Base-by-base conservation (phyloP, 2,329 filamentous ascomycete species). In the Exophiala viscosa region DNA sequence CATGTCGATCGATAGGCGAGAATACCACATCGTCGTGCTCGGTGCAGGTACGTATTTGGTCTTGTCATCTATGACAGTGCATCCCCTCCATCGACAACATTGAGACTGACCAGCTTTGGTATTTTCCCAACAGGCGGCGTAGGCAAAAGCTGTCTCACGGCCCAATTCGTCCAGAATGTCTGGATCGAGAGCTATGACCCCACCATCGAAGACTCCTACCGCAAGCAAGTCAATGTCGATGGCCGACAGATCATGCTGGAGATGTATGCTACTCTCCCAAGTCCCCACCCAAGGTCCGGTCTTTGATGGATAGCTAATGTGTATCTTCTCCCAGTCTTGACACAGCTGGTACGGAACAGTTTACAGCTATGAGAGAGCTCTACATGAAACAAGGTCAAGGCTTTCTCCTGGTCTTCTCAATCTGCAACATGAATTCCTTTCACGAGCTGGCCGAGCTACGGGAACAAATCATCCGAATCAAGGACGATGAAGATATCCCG, bases 361-460 rank as follows among this genome's bases (percentile, higher is more conserved):
- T 95, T 72, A 92, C 63, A 9, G 60, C 61, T 34, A 63, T 61
- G 61, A 81, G 88, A 66, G 88, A 93, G 67, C 77, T 92, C 41
- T 93, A 95, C 75, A 95, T 96, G 88, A 93, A 93, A 68, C 88
- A 90, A 35, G 90, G 90, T 50, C 89, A 95, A 72, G 90, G 90
- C 0, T 96, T 96, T 69, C 81, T 96, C 50, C 80, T 96, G 34
- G 90, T 95, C 52, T 96, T 95, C 73, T 92, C 87, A 71, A 95
- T 95, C 66, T 92, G 89, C 14, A 93, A 88, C 57, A 77, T 81
- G 56, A 88, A 88, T 32, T 95, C 89, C n/a, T 78, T 96, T 36
- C 81, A 84, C 62, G 90, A 96, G 70, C 80, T 96, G 28, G 80
- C 83, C 62, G 86, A 88, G 62, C 78, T 96, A 38, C 86, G 89